These are phyloP conservation scores for Rubroshorea leprosula DNA, from an alignment of 345 rosid genomes.

Conservation along the genomic window DNA sequence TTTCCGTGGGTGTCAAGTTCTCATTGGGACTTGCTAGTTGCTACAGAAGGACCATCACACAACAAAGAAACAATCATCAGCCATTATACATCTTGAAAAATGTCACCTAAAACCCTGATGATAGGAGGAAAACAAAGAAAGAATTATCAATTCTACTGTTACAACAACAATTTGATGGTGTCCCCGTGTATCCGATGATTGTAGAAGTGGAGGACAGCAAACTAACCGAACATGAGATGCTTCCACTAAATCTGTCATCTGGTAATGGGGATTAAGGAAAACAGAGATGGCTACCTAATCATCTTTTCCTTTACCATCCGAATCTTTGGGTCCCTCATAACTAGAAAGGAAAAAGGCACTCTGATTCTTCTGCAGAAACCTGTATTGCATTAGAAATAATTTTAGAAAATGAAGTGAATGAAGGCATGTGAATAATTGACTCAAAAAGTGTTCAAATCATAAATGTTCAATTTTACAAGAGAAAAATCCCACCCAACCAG, in stretches of 20 bases:
- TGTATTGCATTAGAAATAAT: conserved; percentile 19
- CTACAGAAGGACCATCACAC: no score
- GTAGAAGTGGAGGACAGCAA: conserved; percentile 67
- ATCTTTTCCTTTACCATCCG: conserved; percentile 75
- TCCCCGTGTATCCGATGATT: no score
- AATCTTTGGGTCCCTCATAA: conserved; percentile 49
- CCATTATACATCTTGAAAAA: background rate
- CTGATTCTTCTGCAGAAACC: conserved; percentile 94
- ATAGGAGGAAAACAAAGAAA: background rate
- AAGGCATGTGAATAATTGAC: no score
- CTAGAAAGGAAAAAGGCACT: conserved; percentile 65
- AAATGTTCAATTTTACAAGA: no score
- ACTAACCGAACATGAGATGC: conserved; percentile 47
- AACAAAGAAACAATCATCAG: no score
- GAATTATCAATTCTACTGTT: background rate
- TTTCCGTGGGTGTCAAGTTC: no score
- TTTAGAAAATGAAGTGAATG: background rate
- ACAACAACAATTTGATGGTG: conserved; percentile 61
- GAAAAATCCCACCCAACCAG: no score
- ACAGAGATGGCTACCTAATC: conserved; percentile 31
- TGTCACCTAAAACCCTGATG: background rate
- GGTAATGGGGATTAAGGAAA: conserved; percentile 26
- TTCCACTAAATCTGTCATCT: background rate
- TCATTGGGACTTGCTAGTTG: no score
- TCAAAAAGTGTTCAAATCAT: no score